Evolutionary conservation across 2,329 filamentous ascomycete genomes (phyloP).

Genomic region (Cordyceps pruinosa): DNA sequence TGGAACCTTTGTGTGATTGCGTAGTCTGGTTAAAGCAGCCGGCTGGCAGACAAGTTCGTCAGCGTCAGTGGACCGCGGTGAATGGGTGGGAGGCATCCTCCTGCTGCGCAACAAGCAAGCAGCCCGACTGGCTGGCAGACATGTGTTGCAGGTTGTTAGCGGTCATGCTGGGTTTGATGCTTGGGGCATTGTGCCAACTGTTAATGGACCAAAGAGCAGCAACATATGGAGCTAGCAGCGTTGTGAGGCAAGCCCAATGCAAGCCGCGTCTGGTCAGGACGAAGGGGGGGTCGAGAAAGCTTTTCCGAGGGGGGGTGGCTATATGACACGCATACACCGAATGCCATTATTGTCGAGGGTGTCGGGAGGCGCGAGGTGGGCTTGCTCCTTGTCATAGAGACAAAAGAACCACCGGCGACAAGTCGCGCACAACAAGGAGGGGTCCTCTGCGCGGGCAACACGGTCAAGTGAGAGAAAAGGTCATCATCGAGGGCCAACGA

Average conservation of each 20-base stretch:
- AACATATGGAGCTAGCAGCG: neutral
- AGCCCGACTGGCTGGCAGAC: neutral
- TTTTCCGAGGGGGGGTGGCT: conserved; percentile 16
- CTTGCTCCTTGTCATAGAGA: conserved; percentile 1
- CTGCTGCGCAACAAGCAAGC: neutral
- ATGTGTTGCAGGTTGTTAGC: neutral
- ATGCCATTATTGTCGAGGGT: conserved; percentile 22
- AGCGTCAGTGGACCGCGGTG: neutral
- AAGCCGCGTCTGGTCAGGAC: conserved; percentile 6
- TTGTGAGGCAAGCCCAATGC: conserved; percentile 8
- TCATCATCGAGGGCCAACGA: neutral
- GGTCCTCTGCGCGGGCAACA: neutral
- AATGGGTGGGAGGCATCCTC: neutral
- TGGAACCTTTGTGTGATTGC: neutral
- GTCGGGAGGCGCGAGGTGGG: conserved; percentile 15
- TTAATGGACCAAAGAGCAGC: conserved; percentile 1
- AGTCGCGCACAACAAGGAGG: conserved; percentile 3
- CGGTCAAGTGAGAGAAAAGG: neutral
- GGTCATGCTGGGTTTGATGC: neutral
- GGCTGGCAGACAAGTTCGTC: neutral
- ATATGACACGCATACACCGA: conserved; percentile 24
- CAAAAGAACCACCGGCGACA: conserved; percentile 10
- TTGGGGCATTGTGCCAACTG: neutral
- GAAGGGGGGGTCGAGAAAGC: conserved; percentile 13
- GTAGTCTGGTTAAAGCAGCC: neutral